phyloP scores from a whole-genome alignment of 306 rosid species.

The Lupinus albus region DNA sequence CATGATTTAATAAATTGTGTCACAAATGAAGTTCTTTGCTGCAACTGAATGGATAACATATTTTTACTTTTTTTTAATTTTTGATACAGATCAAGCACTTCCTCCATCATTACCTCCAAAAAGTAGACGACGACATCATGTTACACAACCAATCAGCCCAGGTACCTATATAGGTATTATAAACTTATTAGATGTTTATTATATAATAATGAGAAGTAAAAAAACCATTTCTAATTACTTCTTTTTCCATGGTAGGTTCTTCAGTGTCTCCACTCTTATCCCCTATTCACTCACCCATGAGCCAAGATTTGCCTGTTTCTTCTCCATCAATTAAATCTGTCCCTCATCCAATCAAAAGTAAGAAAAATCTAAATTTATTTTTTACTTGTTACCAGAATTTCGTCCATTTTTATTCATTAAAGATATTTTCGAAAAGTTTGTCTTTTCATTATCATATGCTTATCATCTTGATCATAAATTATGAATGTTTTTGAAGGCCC shows the following conservation, averaged over 20 bases:
- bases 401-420: not conserved
- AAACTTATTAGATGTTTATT: conserved; percentile 16
- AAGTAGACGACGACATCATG: conserved; percentile 41
- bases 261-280: conserved; percentile 48
- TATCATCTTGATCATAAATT: conserved; percentile 22
- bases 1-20: conserved; percentile 11
- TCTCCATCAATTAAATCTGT: conserved; percentile 45
- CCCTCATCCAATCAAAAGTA: conserved; percentile 51
- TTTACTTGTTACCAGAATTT: not conserved
- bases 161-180: conserved; percentile 41
- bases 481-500: conserved; percentile 37
- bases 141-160: conserved; percentile 51
- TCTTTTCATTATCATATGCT: conserved; percentile 19
- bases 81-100: conserved; percentile 50
- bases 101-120: conserved; percentile 49
- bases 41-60: conserved; percentile 1
- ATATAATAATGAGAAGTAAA: conserved; percentile 17
- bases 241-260: conserved; percentile 36
- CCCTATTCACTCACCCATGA: conserved; percentile 40
- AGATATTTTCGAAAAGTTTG: not conserved
- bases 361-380: conserved; percentile 30
- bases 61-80: conserved; percentile 16
- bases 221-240: not conserved
- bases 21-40: conserved; percentile 18
- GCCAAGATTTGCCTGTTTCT: conserved; percentile 54